phyloP scores from a whole-genome alignment of 345 rosid genomes.

The Syzygium aromaticum region DNA sequence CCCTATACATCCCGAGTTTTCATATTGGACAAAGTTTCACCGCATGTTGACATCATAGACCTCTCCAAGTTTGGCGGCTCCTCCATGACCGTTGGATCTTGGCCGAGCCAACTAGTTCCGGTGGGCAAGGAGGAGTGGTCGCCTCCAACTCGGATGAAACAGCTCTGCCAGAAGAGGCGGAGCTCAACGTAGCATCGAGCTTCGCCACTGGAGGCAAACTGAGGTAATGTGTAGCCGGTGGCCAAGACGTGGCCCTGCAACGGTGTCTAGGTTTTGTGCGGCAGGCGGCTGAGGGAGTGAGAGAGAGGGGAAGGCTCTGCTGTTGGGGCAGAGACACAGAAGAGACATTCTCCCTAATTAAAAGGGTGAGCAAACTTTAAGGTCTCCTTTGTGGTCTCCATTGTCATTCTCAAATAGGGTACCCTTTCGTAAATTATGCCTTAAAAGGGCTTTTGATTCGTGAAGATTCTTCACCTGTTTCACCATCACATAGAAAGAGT shows the following conservation, averaged over 20 bases:
- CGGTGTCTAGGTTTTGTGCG: not conserved
- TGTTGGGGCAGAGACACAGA: not conserved
- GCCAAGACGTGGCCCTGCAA: not conserved
- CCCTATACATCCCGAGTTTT: not conserved
- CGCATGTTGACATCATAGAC: not conserved
- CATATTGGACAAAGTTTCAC: not conserved
- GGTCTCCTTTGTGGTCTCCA: slow-evolving; percentile 32
- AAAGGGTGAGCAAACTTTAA: slow-evolving; percentile 7
- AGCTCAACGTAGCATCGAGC: not conserved
- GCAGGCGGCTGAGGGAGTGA: too few species aligned
- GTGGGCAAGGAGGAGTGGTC: not conserved
- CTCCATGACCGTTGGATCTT: not conserved
- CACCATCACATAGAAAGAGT: slow-evolving; percentile 12
- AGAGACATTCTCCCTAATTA: slow-evolving; percentile 18
- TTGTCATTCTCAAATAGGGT: slow-evolving; percentile 35
- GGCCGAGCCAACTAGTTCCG: not conserved
- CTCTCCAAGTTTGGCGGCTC: not conserved
- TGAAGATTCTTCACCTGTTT: slow-evolving; percentile 2
- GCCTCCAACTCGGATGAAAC: not conserved
- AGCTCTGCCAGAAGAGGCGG: not conserved
- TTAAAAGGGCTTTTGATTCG: slow-evolving; percentile 7
- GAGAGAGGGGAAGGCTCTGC: too few species aligned
- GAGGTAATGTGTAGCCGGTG: not conserved
- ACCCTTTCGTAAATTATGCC: slow-evolving; percentile 30
- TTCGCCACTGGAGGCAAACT: not conserved